Evolutionary conservation across 495 filamentous ascomycete genomes (phyloP).

Genomic region (Penicillium odoratum): DNA sequence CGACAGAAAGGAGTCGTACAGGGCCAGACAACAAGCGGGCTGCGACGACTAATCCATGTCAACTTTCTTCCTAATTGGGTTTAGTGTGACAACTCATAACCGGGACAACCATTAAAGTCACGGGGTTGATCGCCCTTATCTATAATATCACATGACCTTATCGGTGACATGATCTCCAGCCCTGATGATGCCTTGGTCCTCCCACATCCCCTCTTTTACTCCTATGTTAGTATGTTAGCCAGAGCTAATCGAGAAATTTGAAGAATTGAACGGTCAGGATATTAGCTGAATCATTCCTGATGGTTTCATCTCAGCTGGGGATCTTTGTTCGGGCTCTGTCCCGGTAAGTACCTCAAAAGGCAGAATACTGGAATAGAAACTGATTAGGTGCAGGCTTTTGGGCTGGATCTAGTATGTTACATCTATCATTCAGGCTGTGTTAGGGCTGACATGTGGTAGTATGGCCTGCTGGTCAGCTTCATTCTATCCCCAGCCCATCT

Average conservation of each 20-base stretch:
- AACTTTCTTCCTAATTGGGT: slow-evolving; percentile 43
- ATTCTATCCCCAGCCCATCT: slow-evolving; percentile 87
- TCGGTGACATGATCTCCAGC: background rate
- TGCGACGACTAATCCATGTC: slow-evolving; percentile 25
- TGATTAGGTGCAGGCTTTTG: slow-evolving; percentile 31
- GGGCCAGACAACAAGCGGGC: slow-evolving; percentile 28
- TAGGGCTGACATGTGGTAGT: slow-evolving; percentile 28
- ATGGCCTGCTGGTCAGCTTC: slow-evolving; percentile 79
- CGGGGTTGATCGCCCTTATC: slow-evolving; percentile 29
- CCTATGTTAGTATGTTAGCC: background rate
- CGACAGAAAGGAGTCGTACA: slow-evolving; percentile 18
- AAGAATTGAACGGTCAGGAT: background rate
- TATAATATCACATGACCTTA: slow-evolving; percentile 8
- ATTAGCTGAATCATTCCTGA: background rate
- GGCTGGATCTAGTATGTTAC: slow-evolving; percentile 47
- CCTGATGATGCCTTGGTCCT: background rate
- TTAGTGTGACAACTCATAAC: slow-evolving; percentile 44
- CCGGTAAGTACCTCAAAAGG: slow-evolving; percentile 32
- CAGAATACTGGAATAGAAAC: slow-evolving; percentile 6
- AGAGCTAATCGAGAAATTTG: background rate
- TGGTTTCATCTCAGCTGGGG: slow-evolving; percentile 29
- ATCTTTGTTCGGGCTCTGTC: slow-evolving; percentile 44
- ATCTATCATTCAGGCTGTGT: background rate
- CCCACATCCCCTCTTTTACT: background rate
- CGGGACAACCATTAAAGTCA: slow-evolving; percentile 35